A percentile compares a stretch with the other conserved stretches of the same genome.
phyloP scores from a whole-genome alignment of 495 filamentous ascomycete species.

The Extremus antarcticus region DNA sequence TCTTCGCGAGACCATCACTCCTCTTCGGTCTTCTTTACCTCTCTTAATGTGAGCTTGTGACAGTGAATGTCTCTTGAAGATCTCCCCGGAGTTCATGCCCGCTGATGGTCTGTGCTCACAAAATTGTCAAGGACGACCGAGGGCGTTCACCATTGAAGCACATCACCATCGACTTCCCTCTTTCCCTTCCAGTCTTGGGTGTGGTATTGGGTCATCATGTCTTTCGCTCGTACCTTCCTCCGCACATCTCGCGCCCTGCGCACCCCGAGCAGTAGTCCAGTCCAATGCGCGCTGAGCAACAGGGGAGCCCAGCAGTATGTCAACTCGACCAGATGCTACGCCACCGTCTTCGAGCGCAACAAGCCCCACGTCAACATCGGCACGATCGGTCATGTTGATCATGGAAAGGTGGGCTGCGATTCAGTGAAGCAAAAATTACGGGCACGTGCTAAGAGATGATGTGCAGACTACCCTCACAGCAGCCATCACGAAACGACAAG shows the following conservation, averaged over 20 bases:
- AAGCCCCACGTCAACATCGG: constrained; percentile 99
- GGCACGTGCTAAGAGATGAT: background rate
- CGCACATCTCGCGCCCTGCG: constrained; percentile 31
- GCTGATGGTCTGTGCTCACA: background rate
- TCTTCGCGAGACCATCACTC: background rate
- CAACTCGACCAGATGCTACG: constrained; percentile 53
- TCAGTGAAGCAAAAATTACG: too few species aligned
- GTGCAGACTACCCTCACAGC: constrained; percentile 87
- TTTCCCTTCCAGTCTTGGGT: constrained; percentile 12
- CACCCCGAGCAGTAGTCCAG: constrained; percentile 25
- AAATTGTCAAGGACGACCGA: background rate
- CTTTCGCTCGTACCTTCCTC: constrained; percentile 34
- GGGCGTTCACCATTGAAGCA: background rate
- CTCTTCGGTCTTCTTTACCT: background rate
- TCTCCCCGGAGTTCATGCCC: background rate
- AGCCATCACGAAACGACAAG: constrained; percentile 94
- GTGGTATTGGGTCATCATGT: constrained; percentile 31
- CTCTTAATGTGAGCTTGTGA: background rate
- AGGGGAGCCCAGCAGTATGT: constrained; percentile 47
- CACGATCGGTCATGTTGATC: constrained; percentile 98
- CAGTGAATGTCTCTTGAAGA: background rate
- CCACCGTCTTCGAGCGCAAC: constrained; percentile 70
- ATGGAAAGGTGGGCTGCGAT: constrained; percentile 68
- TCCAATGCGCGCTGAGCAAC: constrained; percentile 49
- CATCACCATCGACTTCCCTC: constrained; percentile 7